A percentile compares a stretch with the other conserved stretches of the same genome.
These are phyloP conservation scores for Claviceps africana DNA, from an alignment of 2,329 filamentous ascomycete genomes.

Conservation along the genomic window DNA sequence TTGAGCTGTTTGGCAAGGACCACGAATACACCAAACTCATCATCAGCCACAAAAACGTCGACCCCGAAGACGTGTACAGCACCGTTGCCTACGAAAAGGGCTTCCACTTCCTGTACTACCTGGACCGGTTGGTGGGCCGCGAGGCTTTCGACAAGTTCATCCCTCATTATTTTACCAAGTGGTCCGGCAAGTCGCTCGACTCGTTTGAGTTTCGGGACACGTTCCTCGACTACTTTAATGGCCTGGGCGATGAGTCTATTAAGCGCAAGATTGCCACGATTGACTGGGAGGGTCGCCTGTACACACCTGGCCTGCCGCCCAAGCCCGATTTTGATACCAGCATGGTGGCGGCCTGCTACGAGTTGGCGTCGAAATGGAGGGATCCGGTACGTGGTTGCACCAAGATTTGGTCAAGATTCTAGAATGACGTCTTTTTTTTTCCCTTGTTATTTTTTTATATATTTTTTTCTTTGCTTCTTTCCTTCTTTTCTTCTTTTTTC, in stretches of 20 bases:
- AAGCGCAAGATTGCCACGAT: constrained; percentile 54
- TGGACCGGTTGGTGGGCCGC: constrained; percentile 73
- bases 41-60: constrained; percentile 72
- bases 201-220: constrained; percentile 89
- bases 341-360: constrained; percentile 73
- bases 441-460: too few relatives aligned
- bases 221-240: constrained; percentile 69
- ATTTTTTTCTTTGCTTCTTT: too few relatives aligned
- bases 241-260: constrained; percentile 46
- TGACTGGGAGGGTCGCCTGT: constrained; percentile 86
- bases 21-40: constrained; percentile 91
- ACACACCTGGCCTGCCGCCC: constrained; percentile 72
- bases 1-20: constrained; percentile 64
- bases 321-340: constrained; percentile 87
- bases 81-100: constrained; percentile 92
- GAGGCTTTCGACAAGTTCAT: constrained; percentile 92
- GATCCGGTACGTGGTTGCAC: constrained; percentile 29
- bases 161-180: constrained; percentile 81
- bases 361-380: constrained; percentile 71
- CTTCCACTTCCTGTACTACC: constrained; percentile 82
- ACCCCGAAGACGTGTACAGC: constrained; percentile 92
- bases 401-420: neutral
- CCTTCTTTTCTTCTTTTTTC: too few relatives aligned
- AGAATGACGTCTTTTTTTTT: too few relatives aligned
- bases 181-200: constrained; percentile 75